Percentiles rank a stretch among this genome's conserved stretches.
Evolutionary conservation across 2,329 filamentous ascomycete species (phyloP).

Genomic region (Mycocentrospora acerina): DNA sequence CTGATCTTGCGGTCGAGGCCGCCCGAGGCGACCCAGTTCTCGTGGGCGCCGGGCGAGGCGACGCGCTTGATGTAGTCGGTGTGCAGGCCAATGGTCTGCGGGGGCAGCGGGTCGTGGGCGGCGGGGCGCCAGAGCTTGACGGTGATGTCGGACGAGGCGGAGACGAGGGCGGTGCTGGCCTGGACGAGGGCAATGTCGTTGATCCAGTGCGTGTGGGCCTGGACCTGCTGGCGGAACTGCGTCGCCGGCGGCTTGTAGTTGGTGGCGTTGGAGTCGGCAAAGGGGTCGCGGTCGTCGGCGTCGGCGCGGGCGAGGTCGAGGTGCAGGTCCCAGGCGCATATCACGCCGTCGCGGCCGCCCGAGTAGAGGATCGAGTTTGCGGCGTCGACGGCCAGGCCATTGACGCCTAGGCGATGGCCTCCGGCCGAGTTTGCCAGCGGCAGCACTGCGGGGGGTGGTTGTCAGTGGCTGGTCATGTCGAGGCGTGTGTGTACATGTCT

Average conservation of each 20-base stretch:
- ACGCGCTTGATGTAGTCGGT: slow-evolving; percentile 96
- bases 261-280: slow-evolving; percentile 38
- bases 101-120: slow-evolving; percentile 63
- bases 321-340: slow-evolving; percentile 93
- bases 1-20: slow-evolving; percentile 90
- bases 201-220: slow-evolving; percentile 93
- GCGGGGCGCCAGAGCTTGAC: slow-evolving; percentile 89
- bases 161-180: slow-evolving; percentile 76
- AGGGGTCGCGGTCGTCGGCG: slow-evolving; percentile 32
- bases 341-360: slow-evolving; percentile 88
- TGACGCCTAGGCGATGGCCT: slow-evolving; percentile 90
- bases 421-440: slow-evolving; percentile 73
- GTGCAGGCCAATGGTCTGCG: slow-evolving; percentile 85
- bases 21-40: slow-evolving; percentile 89
- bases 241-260: slow-evolving; percentile 49
- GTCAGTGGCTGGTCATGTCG: too few species aligned
- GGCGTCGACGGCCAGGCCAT: slow-evolving; percentile 85
- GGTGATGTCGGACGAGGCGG: slow-evolving; percentile 89
- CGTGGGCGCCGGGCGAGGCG: slow-evolving; percentile 69
- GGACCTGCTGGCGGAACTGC: slow-evolving; percentile 63
- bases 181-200: slow-evolving; percentile 86
- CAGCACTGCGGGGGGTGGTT: slow-evolving; percentile 55
- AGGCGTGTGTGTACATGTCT: too few species aligned
- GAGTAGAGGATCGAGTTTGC: slow-evolving; percentile 89
- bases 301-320: slow-evolving; percentile 60